Conservation (phyloP, 176 grass and related monocot species). For the Paspalum notatum region DNA sequence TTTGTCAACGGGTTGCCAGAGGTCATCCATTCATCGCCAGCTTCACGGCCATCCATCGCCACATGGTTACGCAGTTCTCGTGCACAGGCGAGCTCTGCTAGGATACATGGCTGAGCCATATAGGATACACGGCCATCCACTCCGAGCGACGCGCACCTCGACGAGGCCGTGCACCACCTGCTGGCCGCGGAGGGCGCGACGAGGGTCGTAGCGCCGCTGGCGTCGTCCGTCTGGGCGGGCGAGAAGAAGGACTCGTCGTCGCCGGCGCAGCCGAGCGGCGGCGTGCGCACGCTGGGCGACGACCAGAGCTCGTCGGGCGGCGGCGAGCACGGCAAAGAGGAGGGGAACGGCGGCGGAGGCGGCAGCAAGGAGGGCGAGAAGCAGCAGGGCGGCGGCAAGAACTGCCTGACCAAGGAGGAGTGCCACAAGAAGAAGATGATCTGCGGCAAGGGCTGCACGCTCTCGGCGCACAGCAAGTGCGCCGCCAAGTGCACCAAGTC, state of each 20-base stretch:
- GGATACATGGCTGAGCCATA: too few relatives aligned
- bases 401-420: constrained; percentile 55
- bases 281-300: constrained; percentile 37
- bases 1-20: too few relatives aligned
- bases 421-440: constrained; percentile 63
- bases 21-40: too few relatives aligned
- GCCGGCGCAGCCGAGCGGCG: neutral
- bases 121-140: too few relatives aligned
- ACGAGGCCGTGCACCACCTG: neutral
- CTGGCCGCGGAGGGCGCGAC: neutral
- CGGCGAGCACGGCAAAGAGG: too few relatives aligned
- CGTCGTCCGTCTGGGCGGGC: neutral
- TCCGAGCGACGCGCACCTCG: neutral
- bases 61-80: too few relatives aligned
- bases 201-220: neutral
- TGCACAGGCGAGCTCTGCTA: too few relatives aligned
- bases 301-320: constrained; percentile 26
- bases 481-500: constrained; percentile 65
- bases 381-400: constrained; percentile 18
- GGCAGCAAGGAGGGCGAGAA: constrained; percentile 41
- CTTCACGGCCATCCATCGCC: too few relatives aligned
- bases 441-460: constrained; percentile 60
- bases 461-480: constrained; percentile 59
- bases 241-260: constrained; percentile 11
- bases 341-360: neutral